Conservation (phyloP, 768 basidiomycete genomes). For the Auriscalpium microsporum region DNA sequence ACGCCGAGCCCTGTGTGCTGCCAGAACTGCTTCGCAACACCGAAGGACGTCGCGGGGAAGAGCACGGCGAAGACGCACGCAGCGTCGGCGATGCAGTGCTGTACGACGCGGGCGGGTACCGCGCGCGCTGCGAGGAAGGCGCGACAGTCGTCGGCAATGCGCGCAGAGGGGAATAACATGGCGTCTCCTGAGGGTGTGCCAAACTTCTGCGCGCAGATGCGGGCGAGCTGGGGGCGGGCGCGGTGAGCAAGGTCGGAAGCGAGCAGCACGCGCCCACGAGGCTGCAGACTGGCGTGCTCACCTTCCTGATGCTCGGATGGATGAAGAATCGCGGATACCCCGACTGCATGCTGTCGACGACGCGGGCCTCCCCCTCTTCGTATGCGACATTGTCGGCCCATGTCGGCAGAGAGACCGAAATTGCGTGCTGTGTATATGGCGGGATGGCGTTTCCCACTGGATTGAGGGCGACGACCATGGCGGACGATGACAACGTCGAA, state of each 20-base stretch:
- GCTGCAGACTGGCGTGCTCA: constrained; percentile 21
- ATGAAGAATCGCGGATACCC: constrained; percentile 97
- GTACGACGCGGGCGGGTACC: constrained; percentile 48
- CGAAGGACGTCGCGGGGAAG: constrained; percentile 52
- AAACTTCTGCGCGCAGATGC: constrained; percentile 72
- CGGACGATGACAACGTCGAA: too few species aligned
- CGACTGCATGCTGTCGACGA: constrained; percentile 70
- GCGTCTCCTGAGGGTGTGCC: constrained; percentile 61
- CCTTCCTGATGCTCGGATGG: constrained; percentile 77
- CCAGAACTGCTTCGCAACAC: constrained; percentile 87
- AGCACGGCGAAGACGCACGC: constrained; percentile 73
- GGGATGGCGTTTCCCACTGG: constrained; percentile 46
- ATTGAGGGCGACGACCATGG: too few species aligned
- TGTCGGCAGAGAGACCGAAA: constrained; percentile 89
- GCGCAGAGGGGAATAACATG: constrained; percentile 71
- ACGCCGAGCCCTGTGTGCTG: constrained; percentile 90
- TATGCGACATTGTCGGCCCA: constrained; percentile 91
- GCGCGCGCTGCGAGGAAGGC: constrained; percentile 56
- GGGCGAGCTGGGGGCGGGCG: constrained; percentile 51
- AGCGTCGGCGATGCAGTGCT: constrained; percentile 47
- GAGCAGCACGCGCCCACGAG: background rate
- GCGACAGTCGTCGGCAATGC: constrained; percentile 66
- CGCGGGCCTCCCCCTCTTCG: constrained; percentile 79
- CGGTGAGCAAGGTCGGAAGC: background rate
- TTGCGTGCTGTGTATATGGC: constrained; percentile 73